Base-by-base conservation (phyloP, 768 basidiomycete genomes). In the Amanita molliuscula region DNA sequence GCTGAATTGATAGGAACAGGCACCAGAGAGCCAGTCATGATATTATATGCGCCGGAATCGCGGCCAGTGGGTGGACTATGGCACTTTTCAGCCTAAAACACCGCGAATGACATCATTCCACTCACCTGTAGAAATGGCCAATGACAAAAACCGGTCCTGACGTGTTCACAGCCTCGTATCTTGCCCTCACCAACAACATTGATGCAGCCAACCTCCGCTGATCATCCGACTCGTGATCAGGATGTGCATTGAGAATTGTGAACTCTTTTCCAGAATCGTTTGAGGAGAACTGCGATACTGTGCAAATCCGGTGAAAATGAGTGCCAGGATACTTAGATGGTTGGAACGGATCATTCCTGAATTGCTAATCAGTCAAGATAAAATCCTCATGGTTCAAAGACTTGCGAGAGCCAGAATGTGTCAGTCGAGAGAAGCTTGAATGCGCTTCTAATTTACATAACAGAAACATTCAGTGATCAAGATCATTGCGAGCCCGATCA, bases 391-490 rank as follows among this genome's bases (percentile, higher is more conserved):
- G 16, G 15, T 9, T 20, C 23, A 23, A 20, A 36, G 40, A 61
- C 73, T 53, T 58, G 75, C 74, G 77, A 78, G 29, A 77, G 67
- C 78, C 77, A 79, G 60, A 79, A 78, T 9, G 70, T 71, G 54
- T 77, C 76, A 45, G 67, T 67, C 2, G 62, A 59, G 21, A 71
- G 55, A 5, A 75, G 62, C 6, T 58, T 61, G 37, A 76, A 55
- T 29, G 64, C 63, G 1, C 64, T 60, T 49, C 69, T 67, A 44
- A 28, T 31, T 40, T 25, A 23, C 23, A 23, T 23, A 23, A 23
- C 42, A 36, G 33, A 47, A 23, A n/a, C 2, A 5, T 13, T 35
- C 5, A 15, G 13, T 15, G n/a, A 3, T 35, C 13, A 6, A 35
- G 23, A 23, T 13, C 35, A 35, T 13, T 4, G 6, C 35, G 11